Percentiles rank a stretch among this genome's conserved stretches.
Conservation (phyloP, 2,329 filamentous ascomycete species). For the Epichloe hybrida region DNA sequence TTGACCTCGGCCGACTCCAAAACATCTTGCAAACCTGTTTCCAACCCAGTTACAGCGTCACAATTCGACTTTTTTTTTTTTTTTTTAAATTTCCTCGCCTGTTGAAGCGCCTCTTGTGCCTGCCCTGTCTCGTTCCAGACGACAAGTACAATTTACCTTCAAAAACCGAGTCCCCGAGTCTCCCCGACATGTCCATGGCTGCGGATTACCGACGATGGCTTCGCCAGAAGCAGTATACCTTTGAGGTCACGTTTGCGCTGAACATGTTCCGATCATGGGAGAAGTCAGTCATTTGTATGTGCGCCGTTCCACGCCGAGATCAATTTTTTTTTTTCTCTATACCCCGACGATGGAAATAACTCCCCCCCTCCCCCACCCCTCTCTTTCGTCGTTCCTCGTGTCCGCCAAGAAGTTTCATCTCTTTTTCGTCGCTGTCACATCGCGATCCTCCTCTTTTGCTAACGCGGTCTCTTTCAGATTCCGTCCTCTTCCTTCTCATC, state of each 20-base stretch:
- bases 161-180: background rate
- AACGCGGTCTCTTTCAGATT: constrained; percentile 46
- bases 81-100: no score
- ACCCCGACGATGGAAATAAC: no score
- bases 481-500: constrained; percentile 79
- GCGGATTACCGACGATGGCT: constrained; percentile 62
- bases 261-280: constrained; percentile 97
- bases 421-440: background rate
- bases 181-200: constrained; percentile 4
- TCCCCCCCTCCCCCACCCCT: no score
- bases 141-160: background rate
- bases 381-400: no score
- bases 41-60: no score
- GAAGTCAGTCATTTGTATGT: constrained; percentile 92
- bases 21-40: no score
- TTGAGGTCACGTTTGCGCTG: constrained; percentile 90
- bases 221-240: constrained; percentile 91
- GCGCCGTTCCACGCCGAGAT: constrained; percentile 15
- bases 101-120: background rate
- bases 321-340: no score
- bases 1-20: no score
- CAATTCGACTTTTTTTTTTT: no score
- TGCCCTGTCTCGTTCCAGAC: background rate
- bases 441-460: background rate
- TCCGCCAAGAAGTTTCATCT: no score